Percentiles rank a stretch among this genome's conserved stretches.
phyloP scores from a whole-genome alignment of 208 protist genomes.

The Trypanosoma platydactyli region DNA sequence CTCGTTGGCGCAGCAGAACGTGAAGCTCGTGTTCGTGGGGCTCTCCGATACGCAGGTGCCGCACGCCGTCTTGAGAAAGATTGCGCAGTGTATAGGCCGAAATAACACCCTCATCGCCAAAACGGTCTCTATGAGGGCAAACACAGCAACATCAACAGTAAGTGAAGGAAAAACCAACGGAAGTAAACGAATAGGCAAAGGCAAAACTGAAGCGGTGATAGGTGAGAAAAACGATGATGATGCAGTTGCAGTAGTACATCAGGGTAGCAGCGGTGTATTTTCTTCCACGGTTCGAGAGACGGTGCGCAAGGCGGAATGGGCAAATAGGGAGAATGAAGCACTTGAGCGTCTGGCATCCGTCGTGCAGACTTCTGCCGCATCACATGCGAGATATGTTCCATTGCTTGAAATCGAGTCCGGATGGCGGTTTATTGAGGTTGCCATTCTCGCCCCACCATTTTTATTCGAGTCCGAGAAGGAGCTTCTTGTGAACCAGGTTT shows the following conservation, averaged over 20 bases:
- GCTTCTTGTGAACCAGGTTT: slow-evolving; percentile 52
- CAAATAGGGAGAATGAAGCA: slow-evolving; percentile 14
- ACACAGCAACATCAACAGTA: slow-evolving; percentile 3
- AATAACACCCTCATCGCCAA: slow-evolving; percentile 29
- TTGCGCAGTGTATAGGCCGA: slow-evolving; percentile 38
- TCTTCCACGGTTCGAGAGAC: slow-evolving; percentile 23
- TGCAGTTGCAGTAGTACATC: not conserved
- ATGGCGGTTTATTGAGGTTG: slow-evolving; percentile 78
- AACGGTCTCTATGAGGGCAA: not conserved
- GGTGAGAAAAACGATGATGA: not conserved
- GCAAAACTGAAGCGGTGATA: not conserved
- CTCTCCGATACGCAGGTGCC: slow-evolving; percentile 72
- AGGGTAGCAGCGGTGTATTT: slow-evolving; percentile 1
- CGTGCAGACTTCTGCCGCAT: not conserved
- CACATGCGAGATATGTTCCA: slow-evolving; percentile 22
- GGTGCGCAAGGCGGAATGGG: slow-evolving; percentile 30
- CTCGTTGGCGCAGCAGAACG: slow-evolving; percentile 53
- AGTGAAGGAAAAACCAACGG: not conserved
- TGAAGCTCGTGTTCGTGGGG: slow-evolving; percentile 31
- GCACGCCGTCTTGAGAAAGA: slow-evolving; percentile 45
- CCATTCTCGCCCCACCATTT: slow-evolving; percentile 69
- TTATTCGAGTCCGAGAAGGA: slow-evolving; percentile 79
- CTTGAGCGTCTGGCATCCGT: slow-evolving; percentile 20
- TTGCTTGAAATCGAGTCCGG: slow-evolving; percentile 44
- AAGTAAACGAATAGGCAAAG: not conserved